Evolutionary conservation across 2,329 filamentous ascomycete genomes (phyloP).

Genomic region (Trichoderma brevicompactum): DNA sequence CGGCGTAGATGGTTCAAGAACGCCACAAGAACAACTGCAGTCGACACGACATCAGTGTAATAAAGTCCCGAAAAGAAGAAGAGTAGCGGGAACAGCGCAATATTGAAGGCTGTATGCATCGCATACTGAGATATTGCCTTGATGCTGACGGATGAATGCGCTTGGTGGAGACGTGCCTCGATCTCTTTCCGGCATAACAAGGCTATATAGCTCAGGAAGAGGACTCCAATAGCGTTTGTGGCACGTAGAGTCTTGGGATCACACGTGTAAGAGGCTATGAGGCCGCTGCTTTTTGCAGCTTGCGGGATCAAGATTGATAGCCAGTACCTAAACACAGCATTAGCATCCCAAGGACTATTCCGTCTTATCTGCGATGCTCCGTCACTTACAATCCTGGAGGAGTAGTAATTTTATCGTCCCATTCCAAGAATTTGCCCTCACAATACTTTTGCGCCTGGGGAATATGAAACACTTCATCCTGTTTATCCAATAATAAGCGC

Average conservation of each 20-base stretch:
- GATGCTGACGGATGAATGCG: constrained; percentile 31
- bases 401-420: constrained; percentile 98
- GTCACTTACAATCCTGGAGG: constrained; percentile 78
- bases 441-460: constrained; percentile 92
- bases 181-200: constrained; percentile 58
- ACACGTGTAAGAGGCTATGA: constrained; percentile 35
- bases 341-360: not conserved
- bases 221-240: constrained; percentile 51
- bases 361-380: too few relatives aligned
- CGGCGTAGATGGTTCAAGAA: constrained; percentile 63
- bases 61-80: constrained; percentile 97
- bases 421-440: constrained; percentile 70
- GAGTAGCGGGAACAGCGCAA: constrained; percentile 82
- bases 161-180: constrained; percentile 48
- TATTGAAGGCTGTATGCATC: constrained; percentile 72
- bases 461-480: constrained; percentile 90
- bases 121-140: constrained; percentile 46
- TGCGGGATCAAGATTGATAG: constrained; percentile 45
- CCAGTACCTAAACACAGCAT: constrained; percentile 47
- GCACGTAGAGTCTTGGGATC: constrained; percentile 48
- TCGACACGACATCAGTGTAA: constrained; percentile 90
- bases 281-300: constrained; percentile 28
- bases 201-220: constrained; percentile 50
- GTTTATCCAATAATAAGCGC: constrained; percentile 26
- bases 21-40: constrained; percentile 71